Evolutionary conservation across 2,329 filamentous ascomycete genomes (phyloP).

Genomic region (Aureobasidium sp.): DNA sequence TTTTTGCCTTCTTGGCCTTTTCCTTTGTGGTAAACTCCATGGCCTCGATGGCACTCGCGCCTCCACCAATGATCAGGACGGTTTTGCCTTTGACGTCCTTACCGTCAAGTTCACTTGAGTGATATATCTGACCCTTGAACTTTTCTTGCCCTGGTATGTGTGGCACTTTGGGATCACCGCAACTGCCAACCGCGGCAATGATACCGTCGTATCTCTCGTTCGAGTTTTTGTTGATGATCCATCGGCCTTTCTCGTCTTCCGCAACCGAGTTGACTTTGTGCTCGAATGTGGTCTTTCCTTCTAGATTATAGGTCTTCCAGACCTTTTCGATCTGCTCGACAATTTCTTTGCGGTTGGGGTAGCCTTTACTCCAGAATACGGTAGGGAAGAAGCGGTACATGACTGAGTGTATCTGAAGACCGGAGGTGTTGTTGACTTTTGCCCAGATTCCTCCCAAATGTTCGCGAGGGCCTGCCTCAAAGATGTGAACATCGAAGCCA

Average conservation of each 20-base stretch:
- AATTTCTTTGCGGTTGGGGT: slow-evolving; percentile 69
- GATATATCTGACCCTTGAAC: slow-evolving; percentile 64
- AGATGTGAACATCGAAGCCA: slow-evolving; percentile 74
- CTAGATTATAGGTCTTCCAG: slow-evolving; percentile 67
- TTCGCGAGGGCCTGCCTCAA: slow-evolving; percentile 60
- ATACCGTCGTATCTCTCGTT: slow-evolving; percentile 71
- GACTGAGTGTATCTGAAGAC: slow-evolving; percentile 73
- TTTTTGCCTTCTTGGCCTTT: slow-evolving; percentile 58
- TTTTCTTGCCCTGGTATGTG: slow-evolving; percentile 60
- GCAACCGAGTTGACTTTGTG: slow-evolving; percentile 61
- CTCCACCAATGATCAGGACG: slow-evolving; percentile 67
- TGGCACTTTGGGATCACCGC: slow-evolving; percentile 68
- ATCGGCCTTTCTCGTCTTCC: slow-evolving; percentile 58
- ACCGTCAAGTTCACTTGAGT: slow-evolving; percentile 67
- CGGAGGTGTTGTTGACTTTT: slow-evolving; percentile 70
- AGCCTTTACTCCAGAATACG: slow-evolving; percentile 65
- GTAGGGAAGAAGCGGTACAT: slow-evolving; percentile 87
- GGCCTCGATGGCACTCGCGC: slow-evolving; percentile 73
- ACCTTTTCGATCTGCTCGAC: slow-evolving; percentile 61
- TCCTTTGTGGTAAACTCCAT: slow-evolving; percentile 67
- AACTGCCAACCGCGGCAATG: slow-evolving; percentile 70
- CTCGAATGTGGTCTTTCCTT: slow-evolving; percentile 63
- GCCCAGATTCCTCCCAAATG: slow-evolving; percentile 74
- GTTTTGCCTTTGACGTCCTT: slow-evolving; percentile 66
- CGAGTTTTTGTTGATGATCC: slow-evolving; percentile 66